Base-by-base conservation (phyloP, 2,329 filamentous ascomycete species). In the Nannizziopsis arthrosporioides region DNA sequence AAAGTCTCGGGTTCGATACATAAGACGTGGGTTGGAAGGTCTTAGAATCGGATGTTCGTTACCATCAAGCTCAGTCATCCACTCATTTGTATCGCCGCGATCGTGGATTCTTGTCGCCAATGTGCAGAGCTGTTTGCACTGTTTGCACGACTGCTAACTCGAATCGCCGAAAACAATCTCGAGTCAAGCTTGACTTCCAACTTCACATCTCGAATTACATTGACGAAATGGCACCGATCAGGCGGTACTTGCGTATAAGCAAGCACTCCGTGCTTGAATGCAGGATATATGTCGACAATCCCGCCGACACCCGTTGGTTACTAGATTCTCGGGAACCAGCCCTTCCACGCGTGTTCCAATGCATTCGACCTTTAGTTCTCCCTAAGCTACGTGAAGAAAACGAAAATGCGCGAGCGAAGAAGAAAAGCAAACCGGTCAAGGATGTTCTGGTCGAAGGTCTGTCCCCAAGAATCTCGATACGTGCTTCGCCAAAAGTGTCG, bases 181-280 rank as follows among this genome's bases (percentile, higher is more conserved):
- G 22, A 27, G 22, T 27, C 7, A 27, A 27, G 7, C 3, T 27
- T 27, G 15, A 12, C 34, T 36, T 10, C 12, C 12, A 15, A 36
- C 34, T 3, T 36, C 34, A 5, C 34, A 36, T 10, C 34, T 36
- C 9, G 15, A 10, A 15, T 10, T n/a, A 12, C 34, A 4, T 10
- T 10, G 12, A 15, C 34, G 15, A 17, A 44, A 95, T 95, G 89
- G 84, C 88, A 10, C 89, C 89, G 9, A 79, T 94, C 42, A 81
- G 89, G 51, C 80, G 89, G 58, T 95, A 96, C 63, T 75, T 96
- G 48, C 80, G 90, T 45, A 94, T 96, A 57, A 90, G 85, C 48
- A 89, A 90, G 62, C 85, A 87, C 65, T 94, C 90, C 3, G 88
- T 95, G 30, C 76, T 98, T n/a, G 92, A 98, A 74, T 88, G 86